Evolutionary conservation across 495 filamentous ascomycete species (phyloP).

Genomic region (Cairneyella variabilis): DNA sequence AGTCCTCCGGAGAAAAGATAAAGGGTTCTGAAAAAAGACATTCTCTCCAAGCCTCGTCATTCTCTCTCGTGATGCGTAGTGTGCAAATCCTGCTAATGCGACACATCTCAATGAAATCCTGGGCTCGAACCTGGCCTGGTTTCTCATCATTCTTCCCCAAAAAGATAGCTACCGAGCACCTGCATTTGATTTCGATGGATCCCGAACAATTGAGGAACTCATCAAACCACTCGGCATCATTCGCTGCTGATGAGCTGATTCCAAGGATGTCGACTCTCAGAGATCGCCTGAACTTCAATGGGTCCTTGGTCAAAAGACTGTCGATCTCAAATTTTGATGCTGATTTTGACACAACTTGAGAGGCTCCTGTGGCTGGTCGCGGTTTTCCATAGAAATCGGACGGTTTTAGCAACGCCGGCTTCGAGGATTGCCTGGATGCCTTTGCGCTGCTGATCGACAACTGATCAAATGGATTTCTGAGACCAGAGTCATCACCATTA

Average conservation of each 20-base stretch:
- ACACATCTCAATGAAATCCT: slow-evolving; percentile 12
- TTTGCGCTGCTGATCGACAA: slow-evolving; percentile 13
- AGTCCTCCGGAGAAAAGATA: slow-evolving; percentile 40
- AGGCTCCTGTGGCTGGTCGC: not conserved
- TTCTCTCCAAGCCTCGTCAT: slow-evolving; percentile 10
- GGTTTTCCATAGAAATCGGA: slow-evolving; percentile 18
- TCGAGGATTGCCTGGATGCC: not conserved
- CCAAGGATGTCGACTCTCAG: slow-evolving; percentile 45
- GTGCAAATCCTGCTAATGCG: slow-evolving; percentile 3
- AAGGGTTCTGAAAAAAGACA: slow-evolving; percentile 42
- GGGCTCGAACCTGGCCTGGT: slow-evolving; percentile 1
- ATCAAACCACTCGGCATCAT: not conserved
- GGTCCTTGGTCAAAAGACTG: slow-evolving; percentile 27
- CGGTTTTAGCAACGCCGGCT: slow-evolving; percentile 3
- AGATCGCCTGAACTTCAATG: slow-evolving; percentile 31
- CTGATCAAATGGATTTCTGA: slow-evolving; percentile 15
- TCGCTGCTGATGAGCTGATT: slow-evolving; percentile 23
- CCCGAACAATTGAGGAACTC: not conserved
- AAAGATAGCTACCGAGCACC: slow-evolving; percentile 10
- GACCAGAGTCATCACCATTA: not conserved
- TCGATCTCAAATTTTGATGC: slow-evolving; percentile 23
- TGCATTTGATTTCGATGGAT: slow-evolving; percentile 10
- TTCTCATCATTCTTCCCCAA: slow-evolving; percentile 16
- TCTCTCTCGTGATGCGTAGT: slow-evolving; percentile 8
- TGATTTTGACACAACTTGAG: not conserved